A percentile compares a stretch with the other conserved stretches of the same genome.
Evolutionary conservation across 495 filamentous ascomycete genomes (phyloP).

Genomic region (Neurospora sp.): DNA sequence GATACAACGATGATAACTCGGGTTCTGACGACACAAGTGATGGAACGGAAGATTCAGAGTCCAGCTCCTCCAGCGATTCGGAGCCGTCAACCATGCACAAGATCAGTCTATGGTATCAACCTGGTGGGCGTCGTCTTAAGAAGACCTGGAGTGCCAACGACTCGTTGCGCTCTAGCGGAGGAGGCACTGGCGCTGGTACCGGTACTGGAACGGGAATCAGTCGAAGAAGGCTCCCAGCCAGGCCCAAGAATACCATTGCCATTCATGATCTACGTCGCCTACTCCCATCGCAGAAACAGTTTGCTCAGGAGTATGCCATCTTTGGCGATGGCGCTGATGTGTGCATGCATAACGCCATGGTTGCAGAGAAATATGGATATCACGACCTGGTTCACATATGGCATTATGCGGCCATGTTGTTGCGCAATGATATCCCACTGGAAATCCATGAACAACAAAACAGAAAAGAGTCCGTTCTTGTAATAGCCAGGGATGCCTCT

Average conservation of each 20-base stretch:
- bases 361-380: constrained; percentile 64
- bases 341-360: constrained; percentile 69
- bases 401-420: constrained; percentile 65
- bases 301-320: constrained; percentile 73
- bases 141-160: constrained; percentile 37
- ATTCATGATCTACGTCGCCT: constrained; percentile 58
- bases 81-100: constrained; percentile 53
- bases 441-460: constrained; percentile 41
- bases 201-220: constrained; percentile 43
- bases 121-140: constrained; percentile 28
- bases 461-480: constrained; percentile 45
- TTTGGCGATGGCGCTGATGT: constrained; percentile 70
- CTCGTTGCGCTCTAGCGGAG: constrained; percentile 39
- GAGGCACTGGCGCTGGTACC: constrained; percentile 40
- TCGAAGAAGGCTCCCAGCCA: constrained; percentile 24
- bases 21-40: constrained; percentile 34
- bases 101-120: constrained; percentile 35
- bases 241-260: constrained; percentile 48
- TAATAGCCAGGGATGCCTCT: constrained; percentile 49
- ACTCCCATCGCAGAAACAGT: constrained; percentile 62
- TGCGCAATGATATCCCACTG: constrained; percentile 65
- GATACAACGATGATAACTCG: constrained; percentile 43
- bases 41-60: constrained; percentile 54
- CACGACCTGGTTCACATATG: constrained; percentile 73
- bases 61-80: constrained; percentile 58